A percentile compares a stretch with the other conserved stretches of the same genome.
These are phyloP conservation scores for Paulownia fortunei DNA, from an alignment of 257 asterid species.

Conservation along the genomic window DNA sequence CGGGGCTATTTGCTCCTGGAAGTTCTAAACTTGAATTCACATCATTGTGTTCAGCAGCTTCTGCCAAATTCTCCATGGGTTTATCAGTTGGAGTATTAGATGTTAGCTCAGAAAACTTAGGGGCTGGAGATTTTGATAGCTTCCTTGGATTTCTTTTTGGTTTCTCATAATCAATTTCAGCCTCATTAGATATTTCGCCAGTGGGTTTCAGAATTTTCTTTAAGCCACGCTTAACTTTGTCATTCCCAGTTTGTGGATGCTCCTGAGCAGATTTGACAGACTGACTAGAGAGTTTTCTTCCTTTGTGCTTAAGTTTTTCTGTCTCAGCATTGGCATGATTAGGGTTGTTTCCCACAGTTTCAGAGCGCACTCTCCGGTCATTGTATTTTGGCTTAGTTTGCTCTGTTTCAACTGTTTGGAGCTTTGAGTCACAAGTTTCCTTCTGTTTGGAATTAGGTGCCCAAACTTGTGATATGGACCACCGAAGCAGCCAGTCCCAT, in stretches of 20 bases:
- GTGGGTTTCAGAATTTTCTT: constrained; percentile 43
- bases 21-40: background rate
- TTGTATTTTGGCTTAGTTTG: constrained; percentile 34
- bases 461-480: constrained; percentile 61
- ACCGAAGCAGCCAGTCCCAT: constrained; percentile 64
- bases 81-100: background rate
- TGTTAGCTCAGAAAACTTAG: background rate
- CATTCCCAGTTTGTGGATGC: constrained; percentile 41
- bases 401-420: constrained; percentile 32
- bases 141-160: background rate
- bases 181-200: constrained; percentile 11
- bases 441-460: constrained; percentile 33
- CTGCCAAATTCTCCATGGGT: background rate
- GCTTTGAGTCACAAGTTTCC: constrained; percentile 26
- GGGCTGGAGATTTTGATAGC: constrained; percentile 14
- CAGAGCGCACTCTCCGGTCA: constrained; percentile 33
- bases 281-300: constrained; percentile 37
- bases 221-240: constrained; percentile 40
- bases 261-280: constrained; percentile 29
- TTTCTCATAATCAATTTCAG: background rate
- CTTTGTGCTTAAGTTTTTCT: constrained; percentile 45
- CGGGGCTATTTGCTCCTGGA: background rate
- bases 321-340: constrained; percentile 29
- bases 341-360: constrained; percentile 28
- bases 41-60: constrained; percentile 7